Base-by-base conservation (phyloP, 1,284 basidiomycete genomes). In the Anthracocystis setariae region DNA sequence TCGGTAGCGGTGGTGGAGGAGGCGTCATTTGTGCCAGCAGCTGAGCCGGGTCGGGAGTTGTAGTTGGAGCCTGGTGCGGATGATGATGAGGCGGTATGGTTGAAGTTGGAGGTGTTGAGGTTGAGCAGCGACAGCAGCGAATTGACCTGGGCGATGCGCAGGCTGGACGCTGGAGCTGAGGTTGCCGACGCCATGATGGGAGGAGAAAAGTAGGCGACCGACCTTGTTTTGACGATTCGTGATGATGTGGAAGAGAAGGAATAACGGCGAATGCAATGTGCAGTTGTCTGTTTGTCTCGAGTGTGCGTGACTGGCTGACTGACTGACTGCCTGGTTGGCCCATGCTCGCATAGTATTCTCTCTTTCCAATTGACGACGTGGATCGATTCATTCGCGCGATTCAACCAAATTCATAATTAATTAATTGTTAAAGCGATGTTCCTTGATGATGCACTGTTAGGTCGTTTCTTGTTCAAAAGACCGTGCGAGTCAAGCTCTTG, bases 61-160 rank as follows among this genome's bases (percentile, higher is more conserved):
- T 61, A 65, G 29, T 53, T 57, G 33, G 68, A 72, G 0, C 62
- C 58, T 27, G 69, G 65, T 35, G 57, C 68, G 0, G 68, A 66
- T 0, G 62, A 65, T 7, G 68, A 59, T 2, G 68, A 64, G 4
- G 70, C 59, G 13, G 67, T 50, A 46, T 74, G 69, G 43, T 67
- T 55, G 54, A 73, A 76, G 24, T 49, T 37, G 3, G 79, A 72
- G 10, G 74, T 66, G 49, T 82, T 82, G 49, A 80, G 76, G 61
- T 81, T 80, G 51, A 82, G 73, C 20, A 82, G 68, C 20, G 79
- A 77, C 32, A 77, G 63, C 7, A 82, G 67, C 32, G 78, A 76
- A 25, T 74, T 67, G 39, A 80, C 59, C 62, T 82, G 80, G 15
- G 76, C 72, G 18, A 57, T 55, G 8, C 79, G 70, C 10, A 82